A percentile compares a stretch with the other conserved stretches of the same genome.
Conservation (phyloP, 164 flowering plant genomes). For the Umbellularia californica region DNA sequence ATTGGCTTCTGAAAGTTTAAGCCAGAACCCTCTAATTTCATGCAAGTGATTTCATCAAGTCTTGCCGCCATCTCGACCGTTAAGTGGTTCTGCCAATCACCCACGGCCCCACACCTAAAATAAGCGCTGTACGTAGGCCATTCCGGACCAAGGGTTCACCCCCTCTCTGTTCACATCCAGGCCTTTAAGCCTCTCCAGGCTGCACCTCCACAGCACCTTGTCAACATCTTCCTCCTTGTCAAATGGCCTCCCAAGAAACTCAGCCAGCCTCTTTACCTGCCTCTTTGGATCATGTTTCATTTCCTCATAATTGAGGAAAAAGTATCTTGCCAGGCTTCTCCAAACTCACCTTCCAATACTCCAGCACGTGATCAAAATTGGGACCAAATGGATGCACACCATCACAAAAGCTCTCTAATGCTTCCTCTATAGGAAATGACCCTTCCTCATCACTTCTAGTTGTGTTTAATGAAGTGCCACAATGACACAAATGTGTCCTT, state of each 20-base stretch:
- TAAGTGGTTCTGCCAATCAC: slow-evolving; percentile 4
- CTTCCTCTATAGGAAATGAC: background rate
- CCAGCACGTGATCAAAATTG: background rate
- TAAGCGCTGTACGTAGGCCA: background rate
- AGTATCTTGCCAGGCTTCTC: background rate
- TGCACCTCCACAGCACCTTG: background rate
- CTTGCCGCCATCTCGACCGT: background rate
- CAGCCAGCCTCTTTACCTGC: background rate
- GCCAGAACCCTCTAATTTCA: slow-evolving; percentile 1
- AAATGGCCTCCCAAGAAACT: background rate
- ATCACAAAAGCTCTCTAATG: background rate
- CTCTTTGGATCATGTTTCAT: background rate
- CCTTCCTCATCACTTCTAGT: background rate
- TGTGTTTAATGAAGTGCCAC: background rate
- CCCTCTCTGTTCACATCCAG: background rate
- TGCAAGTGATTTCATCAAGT: background rate
- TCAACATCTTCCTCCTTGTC: background rate
- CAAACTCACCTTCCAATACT: background rate
- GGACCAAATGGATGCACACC: background rate
- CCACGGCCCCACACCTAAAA: slow-evolving; percentile 2
- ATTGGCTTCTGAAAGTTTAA: background rate
- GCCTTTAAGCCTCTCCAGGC: background rate
- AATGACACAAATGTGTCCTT: background rate
- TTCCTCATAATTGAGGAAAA: background rate
- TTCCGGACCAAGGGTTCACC: background rate